phyloP scores from a whole-genome alignment of 1,284 basidiomycete species.

The Exobasidium cylindrosporum region DNA sequence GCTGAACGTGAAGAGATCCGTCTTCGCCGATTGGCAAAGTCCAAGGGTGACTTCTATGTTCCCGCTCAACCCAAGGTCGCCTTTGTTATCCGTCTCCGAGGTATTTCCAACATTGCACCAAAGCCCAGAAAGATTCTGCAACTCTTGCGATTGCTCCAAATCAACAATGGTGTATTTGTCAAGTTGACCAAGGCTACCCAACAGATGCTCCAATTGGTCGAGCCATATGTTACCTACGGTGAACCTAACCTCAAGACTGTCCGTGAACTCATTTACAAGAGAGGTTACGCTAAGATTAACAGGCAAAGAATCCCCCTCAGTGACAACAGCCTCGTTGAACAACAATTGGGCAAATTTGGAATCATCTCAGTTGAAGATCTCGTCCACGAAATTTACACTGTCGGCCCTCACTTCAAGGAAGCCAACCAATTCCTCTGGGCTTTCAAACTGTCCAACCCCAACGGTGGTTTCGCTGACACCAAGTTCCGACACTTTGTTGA shows the following conservation, averaged over 20 bases:
- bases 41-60: conserved; percentile 94
- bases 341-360: conserved; percentile 85
- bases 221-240: conserved; percentile 86
- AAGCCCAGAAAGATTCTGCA: conserved; percentile 99
- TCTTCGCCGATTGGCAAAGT: conserved; percentile 86
- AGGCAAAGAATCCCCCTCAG: conserved; percentile 94
- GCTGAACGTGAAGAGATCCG: conserved; percentile 97
- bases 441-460: conserved; percentile 99
- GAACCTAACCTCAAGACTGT: conserved; percentile 95
- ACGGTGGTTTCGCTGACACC: conserved; percentile 90
- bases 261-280: conserved; percentile 98
- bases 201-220: conserved; percentile 95
- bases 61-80: conserved; percentile 93
- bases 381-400: conserved; percentile 92
- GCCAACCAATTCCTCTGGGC: conserved; percentile 85
- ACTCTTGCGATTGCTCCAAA: conserved; percentile 95
- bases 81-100: conserved; percentile 85
- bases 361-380: conserved; percentile 98
- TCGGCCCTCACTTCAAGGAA: conserved; percentile 98
- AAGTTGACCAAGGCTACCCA: conserved; percentile 94
- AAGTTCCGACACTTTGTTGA: conserved; percentile 75
- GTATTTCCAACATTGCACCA: conserved; percentile 99
- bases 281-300: conserved; percentile 97
- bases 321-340: conserved; percentile 92
- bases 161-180: conserved; percentile 99